Conservation (phyloP, 179 eudicot species). For the Silene vulgaris region DNA sequence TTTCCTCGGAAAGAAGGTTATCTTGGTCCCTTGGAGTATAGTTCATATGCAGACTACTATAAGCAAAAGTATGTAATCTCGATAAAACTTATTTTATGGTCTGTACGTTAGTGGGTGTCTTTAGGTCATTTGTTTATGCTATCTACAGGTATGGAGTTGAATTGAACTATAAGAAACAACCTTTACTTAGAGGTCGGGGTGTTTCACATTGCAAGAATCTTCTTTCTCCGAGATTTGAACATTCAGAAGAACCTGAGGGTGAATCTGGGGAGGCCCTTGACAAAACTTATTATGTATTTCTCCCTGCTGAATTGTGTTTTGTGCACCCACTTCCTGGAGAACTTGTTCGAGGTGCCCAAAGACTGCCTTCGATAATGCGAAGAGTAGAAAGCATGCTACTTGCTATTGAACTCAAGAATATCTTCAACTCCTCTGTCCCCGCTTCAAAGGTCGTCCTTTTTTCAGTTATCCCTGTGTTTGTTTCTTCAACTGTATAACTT, state of each 20-base stretch:
- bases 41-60: slow-evolving; percentile 92
- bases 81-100: slow-evolving; percentile 30
- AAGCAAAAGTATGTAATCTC: slow-evolving; percentile 63
- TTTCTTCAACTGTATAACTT: neutral
- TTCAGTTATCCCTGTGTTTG: neutral
- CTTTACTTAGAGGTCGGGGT: slow-evolving; percentile 92
- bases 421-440: slow-evolving; percentile 69
- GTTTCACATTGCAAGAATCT: slow-evolving; percentile 99
- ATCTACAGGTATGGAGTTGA: slow-evolving; percentile 86
- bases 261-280: slow-evolving; percentile 74
- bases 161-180: slow-evolving; percentile 73
- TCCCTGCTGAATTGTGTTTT: slow-evolving; percentile 92
- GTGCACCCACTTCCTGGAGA: slow-evolving; percentile 93
- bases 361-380: slow-evolving; percentile 96
- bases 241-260: slow-evolving; percentile 82
- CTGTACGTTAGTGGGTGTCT: slow-evolving; percentile 37
- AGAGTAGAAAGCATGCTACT: slow-evolving; percentile 96
- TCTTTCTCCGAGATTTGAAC: slow-evolving; percentile 95
- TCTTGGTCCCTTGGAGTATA: slow-evolving; percentile 95
- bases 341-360: slow-evolving; percentile 94
- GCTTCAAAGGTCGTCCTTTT: slow-evolving; percentile 57
- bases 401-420: slow-evolving; percentile 81
- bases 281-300: slow-evolving; percentile 89
- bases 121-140: slow-evolving; percentile 28
- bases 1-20: slow-evolving; percentile 99